phyloP scores from a whole-genome alignment of 169 alveolate species.

The Plasmodium chabaudi region DNA sequence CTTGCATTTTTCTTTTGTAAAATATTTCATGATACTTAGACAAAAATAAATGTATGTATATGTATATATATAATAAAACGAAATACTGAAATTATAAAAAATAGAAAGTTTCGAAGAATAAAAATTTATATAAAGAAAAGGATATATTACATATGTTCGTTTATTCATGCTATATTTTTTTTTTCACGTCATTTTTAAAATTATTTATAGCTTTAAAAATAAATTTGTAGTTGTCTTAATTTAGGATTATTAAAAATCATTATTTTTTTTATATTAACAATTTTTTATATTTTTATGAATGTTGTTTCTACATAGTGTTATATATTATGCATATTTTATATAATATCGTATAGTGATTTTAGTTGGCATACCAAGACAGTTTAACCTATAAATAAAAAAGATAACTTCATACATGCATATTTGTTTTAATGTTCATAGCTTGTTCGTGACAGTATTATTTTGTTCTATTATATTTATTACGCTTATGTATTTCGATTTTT shows the following conservation, averaged over 20 bases:
- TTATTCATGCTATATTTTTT: slow-evolving; percentile 25
- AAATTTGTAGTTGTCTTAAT: slow-evolving; percentile 10
- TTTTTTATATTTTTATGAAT: slow-evolving; percentile 7
- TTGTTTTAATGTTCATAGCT: background rate
- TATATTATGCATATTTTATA: slow-evolving; percentile 10
- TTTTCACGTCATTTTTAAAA: slow-evolving; percentile 1
- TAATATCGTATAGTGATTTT: slow-evolving; percentile 17
- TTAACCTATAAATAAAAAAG: too few relatives aligned
- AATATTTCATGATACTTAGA: background rate
- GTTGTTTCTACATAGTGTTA: slow-evolving; percentile 10
- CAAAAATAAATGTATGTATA: background rate
- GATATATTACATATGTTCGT: background rate
- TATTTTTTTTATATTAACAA: slow-evolving; percentile 13
- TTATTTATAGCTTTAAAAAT: slow-evolving; percentile 58
- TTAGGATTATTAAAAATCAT: slow-evolving; percentile 6
- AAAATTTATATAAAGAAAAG: too few relatives aligned
- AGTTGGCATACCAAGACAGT: background rate
- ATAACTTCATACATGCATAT: slow-evolving; percentile 1
- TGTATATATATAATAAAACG: background rate
- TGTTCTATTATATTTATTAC: too few relatives aligned
- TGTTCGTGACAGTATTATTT: too few relatives aligned
- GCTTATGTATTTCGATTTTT: too few relatives aligned
- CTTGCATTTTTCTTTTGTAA: background rate
- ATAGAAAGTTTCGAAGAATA: background rate
- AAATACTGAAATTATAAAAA: slow-evolving; percentile 13